Conservation (phyloP, 2,329 filamentous ascomycete genomes). For the Pseudogymnoascus sp. region DNA sequence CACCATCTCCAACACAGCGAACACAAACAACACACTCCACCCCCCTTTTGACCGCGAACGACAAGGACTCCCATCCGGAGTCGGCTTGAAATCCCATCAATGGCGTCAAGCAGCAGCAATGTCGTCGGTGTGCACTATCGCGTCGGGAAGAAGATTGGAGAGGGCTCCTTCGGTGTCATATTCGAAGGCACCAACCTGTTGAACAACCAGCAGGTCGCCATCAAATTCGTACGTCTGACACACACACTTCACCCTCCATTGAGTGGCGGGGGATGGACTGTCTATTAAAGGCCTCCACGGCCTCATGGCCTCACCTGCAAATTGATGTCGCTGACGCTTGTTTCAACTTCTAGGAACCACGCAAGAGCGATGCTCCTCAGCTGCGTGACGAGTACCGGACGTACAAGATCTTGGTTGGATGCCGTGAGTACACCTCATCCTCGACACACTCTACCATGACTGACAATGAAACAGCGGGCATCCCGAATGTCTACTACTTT, state of each 20-base stretch:
- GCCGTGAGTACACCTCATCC: conserved; percentile 63
- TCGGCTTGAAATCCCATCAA: conserved; percentile 28
- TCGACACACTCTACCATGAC: conserved; percentile 17
- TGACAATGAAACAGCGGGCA: conserved; percentile 62
- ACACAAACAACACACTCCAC: not conserved
- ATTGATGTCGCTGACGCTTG: not conserved
- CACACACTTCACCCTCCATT: not conserved
- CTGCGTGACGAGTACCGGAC: conserved; percentile 97
- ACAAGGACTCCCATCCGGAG: not conserved
- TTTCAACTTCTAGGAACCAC: conserved; percentile 63
- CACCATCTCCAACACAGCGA: not conserved
- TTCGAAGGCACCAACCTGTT: conserved; percentile 97
- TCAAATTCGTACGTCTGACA: conserved; percentile 78
- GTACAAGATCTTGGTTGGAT: conserved; percentile 98
- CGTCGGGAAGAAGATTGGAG: conserved; percentile 98
- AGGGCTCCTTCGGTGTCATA: conserved; percentile 97
- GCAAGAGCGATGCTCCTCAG: conserved; percentile 97
- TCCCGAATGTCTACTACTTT: conserved; percentile 99
- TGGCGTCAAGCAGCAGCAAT: conserved; percentile 88
- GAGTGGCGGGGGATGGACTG: not conserved
- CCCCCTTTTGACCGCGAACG: not conserved
- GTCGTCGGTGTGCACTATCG: conserved; percentile 98
- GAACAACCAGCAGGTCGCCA: conserved; percentile 98
- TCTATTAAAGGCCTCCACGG: not conserved
- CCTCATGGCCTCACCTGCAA: not conserved